A percentile compares a stretch with the other conserved stretches of the same genome.
Conservation (phyloP, 345 rosid species). For the Nasturtium officinale region DNA sequence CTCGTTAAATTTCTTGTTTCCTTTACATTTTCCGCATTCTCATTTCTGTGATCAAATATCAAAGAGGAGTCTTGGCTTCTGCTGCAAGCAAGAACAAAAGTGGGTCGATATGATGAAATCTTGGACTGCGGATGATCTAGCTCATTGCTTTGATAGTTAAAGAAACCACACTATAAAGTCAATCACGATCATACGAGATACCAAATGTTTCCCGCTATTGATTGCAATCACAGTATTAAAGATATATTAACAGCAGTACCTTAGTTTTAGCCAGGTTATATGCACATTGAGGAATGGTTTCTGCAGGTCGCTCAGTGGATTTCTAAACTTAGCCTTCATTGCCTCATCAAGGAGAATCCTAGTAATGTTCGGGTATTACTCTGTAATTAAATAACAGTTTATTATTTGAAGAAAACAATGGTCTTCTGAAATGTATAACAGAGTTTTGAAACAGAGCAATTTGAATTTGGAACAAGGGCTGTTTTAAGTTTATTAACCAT, state of each 20-base stretch:
- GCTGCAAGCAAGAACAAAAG: background rate
- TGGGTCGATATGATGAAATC: background rate
- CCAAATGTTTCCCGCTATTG: slow-evolving; percentile 67
- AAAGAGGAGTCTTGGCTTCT: background rate
- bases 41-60: background rate
- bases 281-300: slow-evolving; percentile 98
- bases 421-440: background rate
- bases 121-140: background rate
- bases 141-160: background rate
- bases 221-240: slow-evolving; percentile 93
- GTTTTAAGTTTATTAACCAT: slow-evolving; percentile 9
- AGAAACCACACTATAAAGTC: background rate
- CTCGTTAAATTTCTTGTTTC: background rate
- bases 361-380: slow-evolving; percentile 69
- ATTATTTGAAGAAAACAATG: background rate
- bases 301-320: slow-evolving; percentile 90
- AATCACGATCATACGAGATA: slow-evolving; percentile 78
- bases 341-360: slow-evolving; percentile 70
- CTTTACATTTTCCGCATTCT: background rate
- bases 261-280: slow-evolving; percentile 85
- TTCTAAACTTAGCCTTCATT: slow-evolving; percentile 83
- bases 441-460: background rate
- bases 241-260: slow-evolving; percentile 94
- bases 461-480: background rate
- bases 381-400: background rate